Evolutionary conservation across 805 yeast genomes (phyloP), one percentile per base, ranked within the genome.

Genomic region (Wickerhamomyces ciferrii): DNA sequence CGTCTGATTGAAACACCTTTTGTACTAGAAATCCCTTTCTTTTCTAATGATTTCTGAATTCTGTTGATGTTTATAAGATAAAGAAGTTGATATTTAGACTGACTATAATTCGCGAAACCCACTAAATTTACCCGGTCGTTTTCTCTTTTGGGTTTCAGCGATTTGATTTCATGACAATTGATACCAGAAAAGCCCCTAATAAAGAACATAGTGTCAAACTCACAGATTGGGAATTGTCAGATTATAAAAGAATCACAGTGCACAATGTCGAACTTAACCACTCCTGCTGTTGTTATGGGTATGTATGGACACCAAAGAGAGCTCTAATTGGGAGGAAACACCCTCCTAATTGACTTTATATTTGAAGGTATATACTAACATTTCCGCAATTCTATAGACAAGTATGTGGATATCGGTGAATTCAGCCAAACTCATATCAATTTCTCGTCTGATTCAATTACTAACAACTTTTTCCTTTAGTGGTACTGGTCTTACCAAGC

Each of bases 211-310:
- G 21, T 34, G 35, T 32, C 35, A 32, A n/a, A 32, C 10, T 10
- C n/a, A n/a, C n/a, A n/a, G n/a, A n/a, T n/a, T n/a, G n/a, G 29
- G 29, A 7, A 25, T 25, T 8, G 7, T 25, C 29, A 25, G 11
- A 11, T 7, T 11, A 25, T 8, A 25, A 25, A 11, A 25, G 29
- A 25, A 25, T 25, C 29, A 25, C 7, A 25, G 29, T 25, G 3
- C 21, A 34, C 23, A 19, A 59, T 59, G 63, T 59, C 63, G 13
- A 56, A 51, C 52, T 46, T 54, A 14, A 43, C 83, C 53, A 83
- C 87, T 48, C 97, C 97, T 37, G 96, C 97, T 49, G 92, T 90
- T 74, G 96, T 90, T 65, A 90, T 90, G 97, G 96, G 89, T 80
- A 81, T 66, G 80, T 83, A 68, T 27, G 31, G 13, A 27, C 9